Conservation (phyloP, 805 yeast genomes). For the Hanseniaspora valbyensis region DNA sequence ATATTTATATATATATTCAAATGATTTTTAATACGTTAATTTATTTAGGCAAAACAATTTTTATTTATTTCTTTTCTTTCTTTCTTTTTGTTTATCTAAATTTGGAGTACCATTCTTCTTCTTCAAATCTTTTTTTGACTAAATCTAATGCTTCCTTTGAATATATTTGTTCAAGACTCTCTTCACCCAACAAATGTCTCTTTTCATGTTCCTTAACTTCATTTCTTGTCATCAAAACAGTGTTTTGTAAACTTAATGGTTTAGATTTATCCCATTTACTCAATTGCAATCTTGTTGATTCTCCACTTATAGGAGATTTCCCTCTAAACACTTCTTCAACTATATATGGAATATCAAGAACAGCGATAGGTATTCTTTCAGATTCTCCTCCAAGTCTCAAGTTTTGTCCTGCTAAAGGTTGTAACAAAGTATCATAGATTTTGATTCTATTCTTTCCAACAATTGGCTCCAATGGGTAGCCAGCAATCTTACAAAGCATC, state of each 20-base stretch:
- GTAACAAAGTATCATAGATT: conserved; percentile 71
- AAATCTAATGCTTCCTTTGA: conserved; percentile 43
- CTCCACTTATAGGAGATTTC: conserved; percentile 76
- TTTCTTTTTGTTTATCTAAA: conserved; percentile 29
- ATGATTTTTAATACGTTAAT: too few relatives aligned
- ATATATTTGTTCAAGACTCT: conserved; percentile 52
- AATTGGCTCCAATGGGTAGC: conserved; percentile 81
- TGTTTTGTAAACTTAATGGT: conserved; percentile 61
- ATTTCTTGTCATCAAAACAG: conserved; percentile 78
- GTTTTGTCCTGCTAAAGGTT: conserved; percentile 78
- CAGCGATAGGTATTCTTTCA: conserved; percentile 63
- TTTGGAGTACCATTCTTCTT: conserved; percentile 63
- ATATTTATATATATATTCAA: not conserved
- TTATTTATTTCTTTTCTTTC: not conserved
- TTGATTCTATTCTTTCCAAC: conserved; percentile 84
- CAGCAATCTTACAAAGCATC: conserved; percentile 65
- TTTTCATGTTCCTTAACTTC: conserved; percentile 76
- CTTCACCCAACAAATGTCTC: conserved; percentile 60
- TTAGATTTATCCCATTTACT: conserved; percentile 72
- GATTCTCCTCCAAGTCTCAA: conserved; percentile 61
- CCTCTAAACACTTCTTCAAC: conserved; percentile 90
- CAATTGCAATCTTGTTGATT: conserved; percentile 65
- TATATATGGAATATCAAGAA: conserved; percentile 66
- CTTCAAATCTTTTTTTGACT: conserved; percentile 55
- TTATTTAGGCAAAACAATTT: too few relatives aligned